Base-by-base conservation (phyloP, 2,329 filamentous ascomycete genomes). In the Sodiomyces alkalinus region DNA sequence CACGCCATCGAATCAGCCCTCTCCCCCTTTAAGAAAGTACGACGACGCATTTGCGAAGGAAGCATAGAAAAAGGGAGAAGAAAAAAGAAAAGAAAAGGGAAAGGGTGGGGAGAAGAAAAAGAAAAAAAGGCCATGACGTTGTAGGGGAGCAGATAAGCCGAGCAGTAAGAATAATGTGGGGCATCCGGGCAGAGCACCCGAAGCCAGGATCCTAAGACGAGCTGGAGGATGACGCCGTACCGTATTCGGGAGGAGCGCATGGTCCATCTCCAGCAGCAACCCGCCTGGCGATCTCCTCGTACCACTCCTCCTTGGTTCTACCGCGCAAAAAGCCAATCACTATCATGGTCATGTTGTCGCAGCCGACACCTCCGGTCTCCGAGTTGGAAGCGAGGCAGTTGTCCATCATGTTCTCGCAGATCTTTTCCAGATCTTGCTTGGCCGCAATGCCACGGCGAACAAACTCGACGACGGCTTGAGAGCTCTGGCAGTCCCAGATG, bases 371-470 rank as follows among this genome's bases (percentile, higher is more conserved):
- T 31, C 90, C 90, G 18, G 87, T 94, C 59, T 98, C 90, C 41
- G 86, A 93, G 68, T 92, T 96, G 36, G 86, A 92, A 22, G 90
- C 86, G 40, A 98, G 67, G 52, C 90, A 98, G 62, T 96, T 98
- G 64, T 98, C 87, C 90, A 98, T 98, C 83, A 98, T 93, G 62
- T 98, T 98, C 60, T 98, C 90, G 55, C 87, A 96, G 46, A 98
- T 96, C 52, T 81, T 80, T 31, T 86, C 75, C 28, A 98, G 70
- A 27, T 92, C 80, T 58, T 98, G 90, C 64, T 93, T 93, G 28
- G 86, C 86, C 27, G 85, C 87, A 52, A 98, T 93, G 32, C 90
- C 90, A 49, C 90, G 79, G 52, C 90, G 74, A 39, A 96, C 90
- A 50, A 98, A 98, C 56, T 98, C 90, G 42, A 96, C 64, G 19